Evolutionary conservation across 345 rosid genomes (phyloP).

Genomic region (Aethionema arabicum): DNA sequence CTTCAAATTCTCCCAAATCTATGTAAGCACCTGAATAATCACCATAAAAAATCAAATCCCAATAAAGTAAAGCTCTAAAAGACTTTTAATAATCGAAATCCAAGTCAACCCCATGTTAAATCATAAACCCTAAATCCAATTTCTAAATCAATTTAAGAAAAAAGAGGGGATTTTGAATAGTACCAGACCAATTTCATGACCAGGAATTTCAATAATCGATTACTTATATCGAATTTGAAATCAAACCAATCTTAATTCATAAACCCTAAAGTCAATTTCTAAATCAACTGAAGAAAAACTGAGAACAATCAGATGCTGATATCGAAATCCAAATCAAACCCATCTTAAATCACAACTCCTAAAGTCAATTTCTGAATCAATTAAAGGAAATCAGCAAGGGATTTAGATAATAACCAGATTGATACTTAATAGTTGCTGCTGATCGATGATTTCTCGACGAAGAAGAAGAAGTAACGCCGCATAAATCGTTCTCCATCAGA

Average conservation of each 20-base stretch:
- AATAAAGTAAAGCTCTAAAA: not conserved
- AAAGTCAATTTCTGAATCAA: not conserved
- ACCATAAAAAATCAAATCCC: not conserved
- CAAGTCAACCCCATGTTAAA: slow-evolving; percentile 2
- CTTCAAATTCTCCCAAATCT: slow-evolving; percentile 31
- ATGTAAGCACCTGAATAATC: slow-evolving; percentile 20
- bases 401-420: slow-evolving; percentile 24
- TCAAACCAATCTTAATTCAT: not conserved
- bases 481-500: slow-evolving; percentile 38
- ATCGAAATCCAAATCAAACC: slow-evolving; percentile 1
- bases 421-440: slow-evolving; percentile 29
- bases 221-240: not conserved
- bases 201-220: not conserved
- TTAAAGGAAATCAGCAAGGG: not conserved
- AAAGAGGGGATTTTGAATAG: not conserved
- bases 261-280: not conserved
- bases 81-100: not conserved
- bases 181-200: slow-evolving; percentile 19
- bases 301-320: not conserved
- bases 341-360: slow-evolving; percentile 11
- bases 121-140: slow-evolving; percentile 16
- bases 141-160: not conserved
- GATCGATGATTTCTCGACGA: slow-evolving; percentile 34
- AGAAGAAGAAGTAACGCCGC: slow-evolving; percentile 35
- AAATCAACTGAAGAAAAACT: too few species aligned